phyloP scores from a whole-genome alignment of 2,329 filamentous ascomycete species.

The Sporothrix brunneoviolacea region DNA sequence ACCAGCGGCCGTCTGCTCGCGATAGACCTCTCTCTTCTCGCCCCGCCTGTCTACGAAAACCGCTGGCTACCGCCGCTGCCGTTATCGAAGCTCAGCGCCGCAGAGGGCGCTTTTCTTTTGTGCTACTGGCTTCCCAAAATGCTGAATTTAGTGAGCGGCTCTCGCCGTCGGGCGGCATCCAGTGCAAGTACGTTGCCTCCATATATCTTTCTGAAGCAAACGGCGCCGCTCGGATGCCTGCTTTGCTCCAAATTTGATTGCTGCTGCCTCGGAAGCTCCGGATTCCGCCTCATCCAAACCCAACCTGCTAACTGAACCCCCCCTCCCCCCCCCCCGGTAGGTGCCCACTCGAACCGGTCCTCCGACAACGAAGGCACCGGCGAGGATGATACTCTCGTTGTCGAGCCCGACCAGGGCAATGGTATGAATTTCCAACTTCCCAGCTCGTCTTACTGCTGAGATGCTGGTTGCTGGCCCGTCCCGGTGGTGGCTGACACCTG shows the following conservation, averaged over 20 bases:
- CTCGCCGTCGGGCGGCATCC: constrained; percentile 28
- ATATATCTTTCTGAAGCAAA: no score
- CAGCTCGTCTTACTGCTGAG: background rate
- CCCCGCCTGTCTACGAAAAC: no score
- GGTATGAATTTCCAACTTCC: constrained; percentile 46
- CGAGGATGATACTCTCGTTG: constrained; percentile 70
- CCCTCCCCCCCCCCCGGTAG: constrained; percentile 1
- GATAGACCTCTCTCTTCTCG: background rate
- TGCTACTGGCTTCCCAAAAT: constrained; percentile 5
- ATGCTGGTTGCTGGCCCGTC: no score
- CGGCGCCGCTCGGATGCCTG: no score
- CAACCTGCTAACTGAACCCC: constrained; percentile 3
- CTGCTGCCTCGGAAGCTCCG: background rate
- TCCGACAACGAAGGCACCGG: constrained; percentile 51
- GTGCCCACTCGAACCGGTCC: constrained; percentile 27
- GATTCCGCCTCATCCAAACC: background rate
- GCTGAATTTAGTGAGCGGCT: constrained; percentile 14
- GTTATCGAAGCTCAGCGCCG: constrained; percentile 1
- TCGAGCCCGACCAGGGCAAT: constrained; percentile 91
- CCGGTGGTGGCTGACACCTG: no score
- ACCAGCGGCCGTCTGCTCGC: no score
- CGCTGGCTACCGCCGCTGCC: background rate
- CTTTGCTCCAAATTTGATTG: no score
- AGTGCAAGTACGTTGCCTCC: constrained; percentile 33
- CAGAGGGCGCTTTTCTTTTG: background rate